Evolutionary conservation across 768 basidiomycete genomes (phyloP), one percentile per base, ranked within the genome.

Genomic region (Tylopilus intermedius): DNA sequence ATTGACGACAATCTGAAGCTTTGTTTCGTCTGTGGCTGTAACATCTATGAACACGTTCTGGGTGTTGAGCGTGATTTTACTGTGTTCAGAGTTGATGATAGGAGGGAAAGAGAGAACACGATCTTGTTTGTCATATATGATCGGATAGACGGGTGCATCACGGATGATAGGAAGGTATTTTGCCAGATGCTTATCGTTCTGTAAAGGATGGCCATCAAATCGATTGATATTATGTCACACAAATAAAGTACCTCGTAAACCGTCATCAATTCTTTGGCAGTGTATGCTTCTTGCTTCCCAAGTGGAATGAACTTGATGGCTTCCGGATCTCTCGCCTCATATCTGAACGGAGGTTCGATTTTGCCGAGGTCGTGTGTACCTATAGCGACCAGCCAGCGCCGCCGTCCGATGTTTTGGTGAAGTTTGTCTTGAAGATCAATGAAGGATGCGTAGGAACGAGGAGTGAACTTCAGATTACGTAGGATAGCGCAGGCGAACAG

Each of bases 381-480:
- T 58, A 99, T 96, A 18, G 96, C 83, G 44, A 95, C 96, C 41
- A 99, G 81, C 64, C 88, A 90, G 52, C 96, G 77, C 58, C 88
- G 77, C 52, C 96, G 78, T 64, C 91, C 94, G 32, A 99, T 81
- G 70, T 99, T 99, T 65, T 94, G 89, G 67, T 99, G 96, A 46
- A 99, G 78, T 71, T 98, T 99, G 67, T 99, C 96, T 73, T 99
- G 96, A n/a, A 99, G 75, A 66, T 98, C 96, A 61, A 99, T 95
- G 81, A 99, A 98, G 56, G 91, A 94, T 24, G 88, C 89, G 67
- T 98, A 98, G 37, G 90, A 93, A 47, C 80, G 78, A 40, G 83
- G 83, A 27, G 90, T 91, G 74, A 99, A 94, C 60, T 82, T 84
- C 64, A 97, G 72, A 63, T 94, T 88, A 57, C 96, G 89, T 44